phyloP scores from a whole-genome alignment of 2,329 filamentous ascomycete species.

The Chaetomiaceae sp. region DNA sequence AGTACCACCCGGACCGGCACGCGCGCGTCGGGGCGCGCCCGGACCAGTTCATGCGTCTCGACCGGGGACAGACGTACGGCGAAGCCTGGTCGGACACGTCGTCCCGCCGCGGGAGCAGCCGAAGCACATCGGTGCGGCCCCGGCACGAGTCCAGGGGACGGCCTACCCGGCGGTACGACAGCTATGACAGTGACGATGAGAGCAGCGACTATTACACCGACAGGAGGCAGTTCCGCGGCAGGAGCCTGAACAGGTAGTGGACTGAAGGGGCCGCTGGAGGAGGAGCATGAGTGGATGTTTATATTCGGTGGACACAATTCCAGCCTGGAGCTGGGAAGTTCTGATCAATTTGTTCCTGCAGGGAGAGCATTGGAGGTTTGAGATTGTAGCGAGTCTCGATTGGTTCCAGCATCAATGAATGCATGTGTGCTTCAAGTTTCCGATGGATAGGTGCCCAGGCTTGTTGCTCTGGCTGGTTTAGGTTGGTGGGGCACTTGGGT shows the following conservation, averaged over 20 bases:
- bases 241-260: conserved; percentile 8
- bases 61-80: conserved; percentile 12
- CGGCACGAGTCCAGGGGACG: conserved; percentile 9
- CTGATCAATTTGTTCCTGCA: no score
- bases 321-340: no score
- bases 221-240: conserved; percentile 13
- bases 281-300: no score
- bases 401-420: no score
- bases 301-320: no score
- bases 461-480: background rate
- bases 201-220: conserved; percentile 16
- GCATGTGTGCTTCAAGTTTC: no score
- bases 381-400: no score
- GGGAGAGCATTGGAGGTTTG: no score
- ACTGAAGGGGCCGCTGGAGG: no score
- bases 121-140: conserved; percentile 11
- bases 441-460: no score
- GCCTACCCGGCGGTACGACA: conserved; percentile 8
- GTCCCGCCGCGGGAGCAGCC: conserved; percentile 7
- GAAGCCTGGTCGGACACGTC: conserved; percentile 9
- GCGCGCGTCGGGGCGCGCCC: conserved; percentile 11
- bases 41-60: conserved; percentile 14
- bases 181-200: conserved; percentile 14
- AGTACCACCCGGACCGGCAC: conserved; percentile 10
- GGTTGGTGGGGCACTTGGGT: no score